These are phyloP conservation scores for Nidula microcarpa DNA, from an alignment of 768 basidiomycete species.

Conservation along the genomic window DNA sequence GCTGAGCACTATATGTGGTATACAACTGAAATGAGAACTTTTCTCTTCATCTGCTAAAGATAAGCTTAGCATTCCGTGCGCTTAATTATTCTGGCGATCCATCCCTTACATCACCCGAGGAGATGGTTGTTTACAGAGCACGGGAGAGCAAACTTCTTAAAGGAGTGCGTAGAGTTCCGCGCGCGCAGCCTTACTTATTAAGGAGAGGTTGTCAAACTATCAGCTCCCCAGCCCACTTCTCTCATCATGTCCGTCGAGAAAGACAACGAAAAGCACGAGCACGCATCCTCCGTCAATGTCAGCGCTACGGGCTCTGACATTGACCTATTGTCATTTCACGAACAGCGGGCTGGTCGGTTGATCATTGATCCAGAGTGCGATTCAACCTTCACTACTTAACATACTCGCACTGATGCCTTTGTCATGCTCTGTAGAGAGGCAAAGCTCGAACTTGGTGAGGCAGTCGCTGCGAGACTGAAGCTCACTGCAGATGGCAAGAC, in stretches of 20 bases:
- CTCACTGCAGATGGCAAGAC: slow-evolving; percentile 51
- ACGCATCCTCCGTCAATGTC: slow-evolving; percentile 10
- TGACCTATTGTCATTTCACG: slow-evolving; percentile 43
- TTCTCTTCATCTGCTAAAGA: no score
- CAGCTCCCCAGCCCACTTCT: not conserved
- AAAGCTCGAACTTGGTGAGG: slow-evolving; percentile 55
- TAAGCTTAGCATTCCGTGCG: no score
- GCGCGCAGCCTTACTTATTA: no score
- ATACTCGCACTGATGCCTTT: not conserved
- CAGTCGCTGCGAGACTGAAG: slow-evolving; percentile 52
- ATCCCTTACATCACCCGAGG: no score
- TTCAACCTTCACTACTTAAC: not conserved
- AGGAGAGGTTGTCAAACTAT: not conserved
- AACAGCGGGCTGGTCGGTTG: slow-evolving; percentile 52
- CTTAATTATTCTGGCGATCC: no score
- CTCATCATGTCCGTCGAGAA: slow-evolving; percentile 19
- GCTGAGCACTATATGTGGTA: no score
- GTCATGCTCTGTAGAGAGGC: slow-evolving; percentile 45
- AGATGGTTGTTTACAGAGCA: no score
- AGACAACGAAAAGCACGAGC: slow-evolving; percentile 13
- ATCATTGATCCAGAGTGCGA: slow-evolving; percentile 61
- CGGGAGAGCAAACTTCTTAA: no score
- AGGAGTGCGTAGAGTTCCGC: no score
- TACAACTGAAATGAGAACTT: no score
- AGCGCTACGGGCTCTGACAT: slow-evolving; percentile 16